Conservation (phyloP, 495 filamentous ascomycete species). For the Cercophora newfieldiana region DNA sequence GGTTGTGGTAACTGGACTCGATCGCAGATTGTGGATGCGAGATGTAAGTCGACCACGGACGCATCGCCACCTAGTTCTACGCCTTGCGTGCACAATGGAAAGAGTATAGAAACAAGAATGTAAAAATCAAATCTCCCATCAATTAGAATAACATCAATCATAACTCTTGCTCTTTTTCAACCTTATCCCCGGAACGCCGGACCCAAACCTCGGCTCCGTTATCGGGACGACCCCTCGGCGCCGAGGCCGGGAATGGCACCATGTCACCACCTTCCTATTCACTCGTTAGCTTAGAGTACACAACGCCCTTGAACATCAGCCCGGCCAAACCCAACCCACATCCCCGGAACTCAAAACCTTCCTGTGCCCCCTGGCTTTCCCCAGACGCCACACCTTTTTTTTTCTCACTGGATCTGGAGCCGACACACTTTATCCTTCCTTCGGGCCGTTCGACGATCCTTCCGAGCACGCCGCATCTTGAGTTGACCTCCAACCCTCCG, state of each 20-base stretch:
- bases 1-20: not conserved
- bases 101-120: too few relatives aligned
- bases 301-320: not conserved
- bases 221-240: not conserved
- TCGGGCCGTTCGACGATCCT: too few relatives aligned
- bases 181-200: conserved; percentile 8
- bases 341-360: not conserved
- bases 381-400: not conserved
- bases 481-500: too few relatives aligned
- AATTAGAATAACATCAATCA: not conserved
- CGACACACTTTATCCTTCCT: not conserved
- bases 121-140: too few relatives aligned
- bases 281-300: not conserved
- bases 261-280: not conserved
- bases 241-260: not conserved
- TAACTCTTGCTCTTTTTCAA: not conserved
- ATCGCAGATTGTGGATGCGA: not conserved
- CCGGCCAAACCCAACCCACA: not conserved
- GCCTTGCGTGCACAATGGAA: too few relatives aligned
- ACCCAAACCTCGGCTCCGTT: conserved; percentile 12
- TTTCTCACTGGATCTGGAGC: not conserved
- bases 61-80: too few relatives aligned
- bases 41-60: not conserved
- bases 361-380: not conserved
- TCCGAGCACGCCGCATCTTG: too few relatives aligned